Base-by-base conservation (phyloP, 1,139 yeast species). In the Spencermartinsiella ligniputridi region DNA sequence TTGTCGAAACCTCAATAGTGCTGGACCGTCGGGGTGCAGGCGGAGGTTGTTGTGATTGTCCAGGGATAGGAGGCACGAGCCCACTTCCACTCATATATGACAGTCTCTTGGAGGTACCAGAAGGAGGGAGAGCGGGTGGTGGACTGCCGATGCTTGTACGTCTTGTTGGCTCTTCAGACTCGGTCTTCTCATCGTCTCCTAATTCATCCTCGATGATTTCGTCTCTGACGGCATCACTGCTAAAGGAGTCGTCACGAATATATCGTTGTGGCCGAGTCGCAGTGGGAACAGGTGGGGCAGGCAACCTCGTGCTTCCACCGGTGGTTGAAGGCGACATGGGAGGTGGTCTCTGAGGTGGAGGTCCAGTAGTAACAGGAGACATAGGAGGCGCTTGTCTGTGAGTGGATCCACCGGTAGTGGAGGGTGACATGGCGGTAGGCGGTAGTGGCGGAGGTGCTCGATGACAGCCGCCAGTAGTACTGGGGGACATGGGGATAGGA, bases 111-210 rank as follows among this genome's bases (percentile, higher is more conserved):
- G 32, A 27, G 8, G 8, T 9, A 8, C 25, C 11, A 30, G 41
- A 24, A 17, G 50, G 36, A n/a, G 35, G 41, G 9, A 22, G 37
- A 6, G 21, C 37, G 5, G 15, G 19, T 13, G 11, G 8, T 19
- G 39, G 20, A 12, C 19, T 17, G 16, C 18, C 6, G 17, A 11
- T 8, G 6, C 20, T 22, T 8, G 19, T 21, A 19, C 25, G 39
- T 17, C 44, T 35, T 22, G 41, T 18, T n/a, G 50, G 37, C 22
- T 59, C 64, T 24, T 62, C 66, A 0, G 65, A 57, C 44, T 62
- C 66, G 4, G 66, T 62, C 22, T 59, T 51, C 44, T 62, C 66
- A 41, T 62, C 66, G 41, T 62, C 66, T 9, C 66, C 66, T 13
- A 62, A 49, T 39, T 58, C 64, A 33, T 60, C 62, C 41, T 48